Conservation (phyloP, 352 stramenopile genomes). For the Phytopythium chamaehyphon region DNA sequence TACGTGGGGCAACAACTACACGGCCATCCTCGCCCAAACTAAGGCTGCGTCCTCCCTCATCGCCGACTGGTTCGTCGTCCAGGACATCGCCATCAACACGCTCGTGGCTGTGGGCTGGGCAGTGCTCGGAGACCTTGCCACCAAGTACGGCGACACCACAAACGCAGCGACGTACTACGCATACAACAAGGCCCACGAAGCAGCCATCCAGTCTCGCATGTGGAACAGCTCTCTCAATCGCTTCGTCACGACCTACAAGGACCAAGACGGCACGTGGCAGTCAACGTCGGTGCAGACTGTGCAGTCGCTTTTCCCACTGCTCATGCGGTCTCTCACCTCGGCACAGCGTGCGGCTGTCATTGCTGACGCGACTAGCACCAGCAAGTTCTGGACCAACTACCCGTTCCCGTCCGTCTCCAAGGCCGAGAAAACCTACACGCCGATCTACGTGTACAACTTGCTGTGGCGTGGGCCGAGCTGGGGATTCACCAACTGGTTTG, state of each 20-base stretch:
- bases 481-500: constrained; percentile 20
- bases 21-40: constrained; percentile 11
- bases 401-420: constrained; percentile 17
- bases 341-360: constrained; percentile 10
- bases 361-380: constrained; percentile 12
- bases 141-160: constrained; percentile 10
- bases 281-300: constrained; percentile 15
- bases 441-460: constrained; percentile 18
- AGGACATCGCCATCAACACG: constrained; percentile 22
- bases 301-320: constrained; percentile 14
- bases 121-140: constrained; percentile 11
- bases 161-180: constrained; percentile 14
- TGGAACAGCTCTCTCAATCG: constrained; percentile 11
- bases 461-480: constrained; percentile 15
- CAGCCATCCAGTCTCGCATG: constrained; percentile 12
- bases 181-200: constrained; percentile 12
- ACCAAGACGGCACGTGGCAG: constrained; percentile 19
- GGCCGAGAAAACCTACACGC: constrained; percentile 16
- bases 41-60: constrained; percentile 12
- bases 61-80: constrained; percentile 17
- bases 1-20: constrained; percentile 20
- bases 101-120: constrained; percentile 16
- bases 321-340: constrained; percentile 13
- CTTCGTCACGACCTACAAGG: constrained; percentile 20
- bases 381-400: constrained; percentile 18